Base-by-base conservation (phyloP, 306 rosid genomes). In the Casuarina cunninghamiana region DNA sequence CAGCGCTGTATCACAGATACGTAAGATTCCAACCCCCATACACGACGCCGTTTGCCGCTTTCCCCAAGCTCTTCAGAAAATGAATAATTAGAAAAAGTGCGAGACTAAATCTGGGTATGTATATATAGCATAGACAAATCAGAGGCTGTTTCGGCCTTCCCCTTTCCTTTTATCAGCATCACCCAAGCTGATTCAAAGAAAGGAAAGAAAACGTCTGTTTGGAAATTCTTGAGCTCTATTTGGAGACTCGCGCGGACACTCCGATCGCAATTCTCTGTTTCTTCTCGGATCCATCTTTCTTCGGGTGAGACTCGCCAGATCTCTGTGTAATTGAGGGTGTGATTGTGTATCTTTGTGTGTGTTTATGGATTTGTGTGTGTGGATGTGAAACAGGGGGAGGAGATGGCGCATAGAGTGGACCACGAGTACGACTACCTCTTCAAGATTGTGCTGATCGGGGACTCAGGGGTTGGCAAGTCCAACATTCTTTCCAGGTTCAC, bases 361-460 rank as follows among this genome's bases (percentile, higher is more conserved):
- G 69, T 9, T 2, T 60, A 3, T 41, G 2, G 41, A 32, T 75
- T 8, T 8, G 41, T 75, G 12, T 8, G 41, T n/a, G 2, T 42
- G 80, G 84, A 77, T 82, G 81, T 82, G 73, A 78, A 49, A 39
- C 71, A 7, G 66, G 73, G 60, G 83, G 67, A 83, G 80, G 84
- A 69, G 43, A 95, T 95, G 99, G 96, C 96, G 74, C 88, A 93
- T 84, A 87, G 93, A 63, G 99, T 93, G 9, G 98, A 92, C 91
- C 97, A 95, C 77, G 97, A 95, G 88, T 95, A 95, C 75, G 98
- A 95, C 78, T 93, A 95, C 65, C 76, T 95, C 54, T 95, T 95
- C 86, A 93, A 95, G 98, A 95, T 93, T 90, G 98, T 93, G 67
- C 77, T 95, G 93, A 95, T 92, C 86, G 98, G 97, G 6, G 97